Conservation (phyloP, 2,329 filamentous ascomycete species). For the Septoria linicola region DNA sequence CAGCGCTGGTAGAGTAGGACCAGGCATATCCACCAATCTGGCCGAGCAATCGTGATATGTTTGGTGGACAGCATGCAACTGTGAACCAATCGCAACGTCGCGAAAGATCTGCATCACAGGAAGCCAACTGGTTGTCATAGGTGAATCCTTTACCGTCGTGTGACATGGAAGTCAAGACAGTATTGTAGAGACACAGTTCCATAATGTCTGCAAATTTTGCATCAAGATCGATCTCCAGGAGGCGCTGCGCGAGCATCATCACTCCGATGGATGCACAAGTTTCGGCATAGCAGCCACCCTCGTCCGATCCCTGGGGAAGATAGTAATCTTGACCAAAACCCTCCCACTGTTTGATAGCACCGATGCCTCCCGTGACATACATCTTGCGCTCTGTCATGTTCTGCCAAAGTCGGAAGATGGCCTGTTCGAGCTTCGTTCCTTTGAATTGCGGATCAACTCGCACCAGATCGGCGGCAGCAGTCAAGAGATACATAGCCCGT, state of each 20-base stretch:
- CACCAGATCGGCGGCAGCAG: constrained; percentile 57
- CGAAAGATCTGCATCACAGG: constrained; percentile 52
- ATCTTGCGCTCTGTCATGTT: constrained; percentile 63
- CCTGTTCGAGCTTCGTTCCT: constrained; percentile 37
- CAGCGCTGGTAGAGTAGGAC: constrained; percentile 41
- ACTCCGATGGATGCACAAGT: constrained; percentile 61
- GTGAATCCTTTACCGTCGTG: constrained; percentile 58
- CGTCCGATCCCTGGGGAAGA: constrained; percentile 58
- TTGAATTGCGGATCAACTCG: constrained; percentile 40
- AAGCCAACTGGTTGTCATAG: constrained; percentile 62
- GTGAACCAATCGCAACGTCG: constrained; percentile 59
- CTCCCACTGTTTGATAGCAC: constrained; percentile 58
- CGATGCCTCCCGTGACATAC: constrained; percentile 63
- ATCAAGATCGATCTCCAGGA: constrained; percentile 55
- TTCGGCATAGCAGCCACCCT: constrained; percentile 63
- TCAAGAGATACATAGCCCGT: constrained; percentile 60
- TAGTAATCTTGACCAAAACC: constrained; percentile 62
- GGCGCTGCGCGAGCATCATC: constrained; percentile 59
- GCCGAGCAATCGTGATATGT: constrained; percentile 57
- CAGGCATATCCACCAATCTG: constrained; percentile 59
- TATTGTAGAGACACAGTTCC: constrained; percentile 62
- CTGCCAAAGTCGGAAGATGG: constrained; percentile 54
- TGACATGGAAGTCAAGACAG: constrained; percentile 58
- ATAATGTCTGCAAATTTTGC: constrained; percentile 58
- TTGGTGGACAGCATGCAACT: constrained; percentile 61